A percentile compares a stretch with the other conserved stretches of the same genome.
These are phyloP conservation scores for Acidomyces sp. DNA, from an alignment of 495 filamentous ascomycete genomes.

Conservation along the genomic window DNA sequence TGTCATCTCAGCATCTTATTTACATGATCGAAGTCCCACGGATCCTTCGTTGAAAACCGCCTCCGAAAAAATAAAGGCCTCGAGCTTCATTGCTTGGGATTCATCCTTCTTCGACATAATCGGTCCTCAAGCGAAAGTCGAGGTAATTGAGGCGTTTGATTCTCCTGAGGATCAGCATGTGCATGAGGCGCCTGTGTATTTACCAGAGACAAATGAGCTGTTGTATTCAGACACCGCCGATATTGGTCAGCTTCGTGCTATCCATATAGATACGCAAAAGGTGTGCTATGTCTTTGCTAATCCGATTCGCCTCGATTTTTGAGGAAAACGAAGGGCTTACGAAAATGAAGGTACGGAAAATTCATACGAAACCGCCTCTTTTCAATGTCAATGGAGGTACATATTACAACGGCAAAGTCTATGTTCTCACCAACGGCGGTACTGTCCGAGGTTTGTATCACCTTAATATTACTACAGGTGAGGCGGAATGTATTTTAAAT, in stretches of 20 bases:
- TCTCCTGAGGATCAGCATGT: slow-evolving; percentile 4
- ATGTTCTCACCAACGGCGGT: slow-evolving; percentile 10
- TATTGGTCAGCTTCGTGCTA: slow-evolving; percentile 9
- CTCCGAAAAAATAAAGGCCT: slow-evolving; percentile 1
- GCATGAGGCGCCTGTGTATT: slow-evolving; percentile 11
- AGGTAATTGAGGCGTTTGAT: slow-evolving; percentile 7
- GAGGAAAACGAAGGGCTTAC: neutral
- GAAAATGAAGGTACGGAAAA: slow-evolving; percentile 4
- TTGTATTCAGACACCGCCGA: slow-evolving; percentile 9
- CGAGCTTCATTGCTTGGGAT: slow-evolving; percentile 12
- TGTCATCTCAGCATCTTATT: neutral
- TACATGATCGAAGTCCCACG: neutral
- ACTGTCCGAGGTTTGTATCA: slow-evolving; percentile 2
- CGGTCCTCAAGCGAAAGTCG: slow-evolving; percentile 4
- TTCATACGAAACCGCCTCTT: slow-evolving; percentile 6
- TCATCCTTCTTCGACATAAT: slow-evolving; percentile 9
- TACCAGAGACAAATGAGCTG: slow-evolving; percentile 12
- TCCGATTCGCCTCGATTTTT: neutral
- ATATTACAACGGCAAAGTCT: slow-evolving; percentile 1
- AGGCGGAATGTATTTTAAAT: neutral
- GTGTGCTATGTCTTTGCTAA: slow-evolving; percentile 2
- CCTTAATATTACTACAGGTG: slow-evolving; percentile 2
- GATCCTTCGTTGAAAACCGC: neutral
- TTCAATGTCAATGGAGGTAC: slow-evolving; percentile 10
- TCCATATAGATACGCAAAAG: slow-evolving; percentile 9